phyloP scores from a whole-genome alignment of 1,139 yeast genomes.

The Taphrina communis region DNA sequence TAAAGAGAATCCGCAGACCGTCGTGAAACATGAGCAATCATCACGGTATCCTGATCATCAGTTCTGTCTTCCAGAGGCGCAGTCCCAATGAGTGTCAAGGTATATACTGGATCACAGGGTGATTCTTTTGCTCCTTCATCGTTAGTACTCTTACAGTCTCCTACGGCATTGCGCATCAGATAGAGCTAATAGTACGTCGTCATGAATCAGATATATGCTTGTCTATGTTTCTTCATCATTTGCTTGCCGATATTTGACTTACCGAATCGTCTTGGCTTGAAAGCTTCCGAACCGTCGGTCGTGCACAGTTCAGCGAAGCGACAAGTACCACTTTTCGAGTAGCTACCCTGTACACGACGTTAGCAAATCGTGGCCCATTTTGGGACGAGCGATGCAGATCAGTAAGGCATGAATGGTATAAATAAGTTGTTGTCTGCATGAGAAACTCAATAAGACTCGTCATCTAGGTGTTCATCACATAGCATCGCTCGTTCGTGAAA shows the following conservation, averaged over 20 bases:
- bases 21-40: conserved; percentile 37
- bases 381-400: conserved; percentile 25
- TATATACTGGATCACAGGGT: too few species aligned
- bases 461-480: conserved; percentile 35
- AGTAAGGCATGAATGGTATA: conserved; percentile 42
- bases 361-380: not conserved
- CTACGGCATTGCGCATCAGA: conserved; percentile 29
- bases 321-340: too few species aligned
- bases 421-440: conserved; percentile 39
- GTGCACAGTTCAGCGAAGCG: too few species aligned
- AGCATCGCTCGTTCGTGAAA: conserved; percentile 16
- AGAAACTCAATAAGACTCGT: conserved; percentile 42
- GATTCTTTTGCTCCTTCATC: not conserved
- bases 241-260: conserved; percentile 29
- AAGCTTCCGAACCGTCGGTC: not conserved
- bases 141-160: not conserved
- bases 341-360: not conserved
- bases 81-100: not conserved
- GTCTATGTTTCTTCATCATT: conserved; percentile 38
- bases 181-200: conserved; percentile 41
- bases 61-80: conserved; percentile 17
- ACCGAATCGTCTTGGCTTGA: not conserved
- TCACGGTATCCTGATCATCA: conserved; percentile 16
- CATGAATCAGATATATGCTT: conserved; percentile 41
- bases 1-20: conserved; percentile 39